phyloP scores from a whole-genome alignment of 1,284 basidiomycete genomes.

The Anthracocystis setariae region DNA sequence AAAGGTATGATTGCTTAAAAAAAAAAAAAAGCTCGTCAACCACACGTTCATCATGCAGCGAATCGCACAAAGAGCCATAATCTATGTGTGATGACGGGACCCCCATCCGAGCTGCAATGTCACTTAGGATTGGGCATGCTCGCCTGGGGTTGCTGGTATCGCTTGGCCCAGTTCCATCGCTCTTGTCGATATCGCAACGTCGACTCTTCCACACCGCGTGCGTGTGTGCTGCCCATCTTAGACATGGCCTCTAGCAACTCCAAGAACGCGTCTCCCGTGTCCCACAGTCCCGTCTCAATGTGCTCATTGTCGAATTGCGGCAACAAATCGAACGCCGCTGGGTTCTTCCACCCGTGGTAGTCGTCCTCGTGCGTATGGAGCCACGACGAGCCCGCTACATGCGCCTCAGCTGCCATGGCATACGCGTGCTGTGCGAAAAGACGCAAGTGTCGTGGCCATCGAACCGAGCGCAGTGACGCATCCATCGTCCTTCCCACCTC shows the following conservation, averaged over 20 bases:
- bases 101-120: no score
- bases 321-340: conserved; percentile 35
- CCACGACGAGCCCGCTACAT: conserved; percentile 42
- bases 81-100: no score
- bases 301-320: conserved; percentile 37
- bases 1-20: no score
- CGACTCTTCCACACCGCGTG: conserved; percentile 39
- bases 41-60: no score
- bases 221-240: conserved; percentile 51
- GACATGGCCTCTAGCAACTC: conserved; percentile 51
- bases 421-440: conserved; percentile 54
- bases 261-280: conserved; percentile 46
- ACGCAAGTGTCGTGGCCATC: conserved; percentile 54
- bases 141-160: conserved; percentile 32
- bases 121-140: conserved; percentile 32
- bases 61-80: no score
- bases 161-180: conserved; percentile 45
- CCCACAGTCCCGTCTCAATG: conserved; percentile 48
- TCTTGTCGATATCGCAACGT: conserved; percentile 46
- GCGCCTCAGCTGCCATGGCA: conserved; percentile 54
- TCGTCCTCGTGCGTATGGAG: conserved; percentile 31
- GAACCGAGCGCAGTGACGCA: conserved; percentile 45
- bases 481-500: conserved; percentile 52
- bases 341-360: conserved; percentile 41
- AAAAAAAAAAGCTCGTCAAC: no score